A percentile compares a stretch with the other conserved stretches of the same genome.
phyloP scores from a whole-genome alignment of 2,329 filamentous ascomycete species.

The Pyrenochaeta sp. region DNA sequence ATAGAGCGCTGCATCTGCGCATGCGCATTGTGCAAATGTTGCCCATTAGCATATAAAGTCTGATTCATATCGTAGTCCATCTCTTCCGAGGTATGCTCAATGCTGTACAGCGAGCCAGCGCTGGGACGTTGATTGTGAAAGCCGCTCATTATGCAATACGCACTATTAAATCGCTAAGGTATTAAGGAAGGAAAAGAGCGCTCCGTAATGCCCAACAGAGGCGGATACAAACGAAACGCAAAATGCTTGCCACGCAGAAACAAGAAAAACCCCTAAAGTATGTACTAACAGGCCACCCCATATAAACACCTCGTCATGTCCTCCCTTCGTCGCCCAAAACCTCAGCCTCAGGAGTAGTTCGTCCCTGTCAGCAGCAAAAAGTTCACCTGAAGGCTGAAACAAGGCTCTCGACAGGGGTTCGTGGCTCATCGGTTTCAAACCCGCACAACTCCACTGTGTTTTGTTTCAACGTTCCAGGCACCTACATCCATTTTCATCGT shows the following conservation, averaged over 20 bases:
- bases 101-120: slow-evolving; percentile 19
- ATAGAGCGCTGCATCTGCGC: slow-evolving; percentile 6
- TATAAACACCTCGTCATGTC: too few relatives aligned
- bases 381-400: slow-evolving; percentile 43
- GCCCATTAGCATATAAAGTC: slow-evolving; percentile 9
- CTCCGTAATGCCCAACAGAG: too few relatives aligned
- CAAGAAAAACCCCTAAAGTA: neutral
- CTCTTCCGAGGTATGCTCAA: slow-evolving; percentile 5
- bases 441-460: too few relatives aligned
- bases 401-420: neutral
- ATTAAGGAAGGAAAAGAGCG: slow-evolving; percentile 3
- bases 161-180: too few relatives aligned
- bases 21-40: slow-evolving; percentile 13
- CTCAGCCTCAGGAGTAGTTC: slow-evolving; percentile 17
- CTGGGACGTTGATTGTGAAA: slow-evolving; percentile 6
- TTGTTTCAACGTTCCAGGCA: slow-evolving; percentile 29
- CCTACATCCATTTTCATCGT: slow-evolving; percentile 11
- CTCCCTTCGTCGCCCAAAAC: slow-evolving; percentile 6
- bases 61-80: slow-evolving; percentile 9
- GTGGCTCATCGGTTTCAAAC: slow-evolving; percentile 22
- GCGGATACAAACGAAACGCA: neutral
- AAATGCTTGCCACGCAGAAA: slow-evolving; percentile 1
- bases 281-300: neutral
- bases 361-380: slow-evolving; percentile 20
- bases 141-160: slow-evolving; percentile 16